A percentile compares a stretch with the other conserved stretches of the same genome.
phyloP scores from a whole-genome alignment of 1,139 yeast species.

The Suhomyces bokatorum region DNA sequence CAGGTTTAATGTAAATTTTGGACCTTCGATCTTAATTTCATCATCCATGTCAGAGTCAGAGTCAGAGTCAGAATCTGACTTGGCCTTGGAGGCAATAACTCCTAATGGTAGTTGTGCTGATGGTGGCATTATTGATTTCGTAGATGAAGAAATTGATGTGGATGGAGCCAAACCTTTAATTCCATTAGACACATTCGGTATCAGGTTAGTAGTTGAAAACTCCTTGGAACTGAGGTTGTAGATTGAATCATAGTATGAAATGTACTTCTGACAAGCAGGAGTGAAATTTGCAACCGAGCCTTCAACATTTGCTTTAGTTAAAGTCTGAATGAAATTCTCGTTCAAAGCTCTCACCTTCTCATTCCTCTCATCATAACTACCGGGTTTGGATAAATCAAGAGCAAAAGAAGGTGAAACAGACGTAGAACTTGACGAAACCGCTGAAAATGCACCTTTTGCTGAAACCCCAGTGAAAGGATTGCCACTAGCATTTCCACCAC shows the following conservation, averaged over 20 bases:
- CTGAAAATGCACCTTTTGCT: background rate
- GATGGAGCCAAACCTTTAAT: background rate
- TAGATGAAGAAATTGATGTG: background rate
- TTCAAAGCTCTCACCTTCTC: conserved; percentile 67
- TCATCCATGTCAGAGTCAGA: conserved; percentile 40
- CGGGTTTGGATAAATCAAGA: background rate
- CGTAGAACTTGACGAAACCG: background rate
- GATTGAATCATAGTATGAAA: conserved; percentile 45
- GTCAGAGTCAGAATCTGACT: conserved; percentile 22
- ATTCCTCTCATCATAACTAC: conserved; percentile 21
- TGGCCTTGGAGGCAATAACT: background rate
- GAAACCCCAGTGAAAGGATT: conserved; percentile 2
- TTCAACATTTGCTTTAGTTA: conserved; percentile 42
- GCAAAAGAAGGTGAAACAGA: background rate
- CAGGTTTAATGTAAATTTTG: conserved; percentile 53
- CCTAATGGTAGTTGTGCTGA: background rate
- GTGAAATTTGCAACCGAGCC: conserved; percentile 61
- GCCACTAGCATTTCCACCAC: conserved; percentile 7
- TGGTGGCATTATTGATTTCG: background rate
- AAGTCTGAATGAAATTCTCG: conserved; percentile 55
- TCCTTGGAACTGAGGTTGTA: conserved; percentile 27
- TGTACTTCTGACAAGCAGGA: conserved; percentile 59
- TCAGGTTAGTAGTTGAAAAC: background rate
- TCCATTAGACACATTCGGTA: background rate
- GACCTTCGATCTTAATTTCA: conserved; percentile 60